phyloP scores from a whole-genome alignment of 129 eudicot genomes.

The Saussurea involucrata region DNA sequence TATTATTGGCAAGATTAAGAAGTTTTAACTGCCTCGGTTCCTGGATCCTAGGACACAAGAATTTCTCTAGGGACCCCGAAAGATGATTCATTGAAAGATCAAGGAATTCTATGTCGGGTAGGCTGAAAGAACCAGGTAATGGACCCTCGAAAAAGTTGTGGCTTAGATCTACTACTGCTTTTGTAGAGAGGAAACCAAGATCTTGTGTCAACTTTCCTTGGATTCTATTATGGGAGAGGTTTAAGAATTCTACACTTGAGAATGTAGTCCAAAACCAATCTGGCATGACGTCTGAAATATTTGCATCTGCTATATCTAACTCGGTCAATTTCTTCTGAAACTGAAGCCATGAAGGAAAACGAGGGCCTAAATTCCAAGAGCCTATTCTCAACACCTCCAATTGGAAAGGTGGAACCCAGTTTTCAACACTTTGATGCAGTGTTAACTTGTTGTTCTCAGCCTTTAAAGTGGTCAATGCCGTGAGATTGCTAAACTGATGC shows the following conservation, averaged over 20 bases:
- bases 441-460: too few species aligned
- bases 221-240: conserved; percentile 37
- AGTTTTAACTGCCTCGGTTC: neutral
- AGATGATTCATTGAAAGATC: conserved; percentile 42
- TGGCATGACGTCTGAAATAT: conserved; percentile 28
- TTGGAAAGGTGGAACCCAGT: too few species aligned
- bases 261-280: conserved; percentile 33
- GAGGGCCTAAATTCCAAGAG: too few species aligned
- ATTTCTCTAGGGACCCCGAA: conserved; percentile 32
- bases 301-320: conserved; percentile 13
- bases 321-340: too few species aligned
- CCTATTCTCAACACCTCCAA: too few species aligned
- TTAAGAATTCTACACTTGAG: neutral
- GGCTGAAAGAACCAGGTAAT: conserved; percentile 23
- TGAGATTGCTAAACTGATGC: too few species aligned
- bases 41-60: conserved; percentile 27
- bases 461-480: too few species aligned
- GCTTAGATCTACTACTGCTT: conserved; percentile 19
- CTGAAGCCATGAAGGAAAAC: too few species aligned
- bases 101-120: conserved; percentile 7
- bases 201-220: too few species aligned
- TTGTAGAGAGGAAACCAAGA: conserved; percentile 13
- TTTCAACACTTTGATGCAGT: too few species aligned
- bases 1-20: too few species aligned
- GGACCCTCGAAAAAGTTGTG: conserved; percentile 39